Evolutionary conservation across 768 basidiomycete species (phyloP).

Genomic region (Mycena leptocephala): DNA sequence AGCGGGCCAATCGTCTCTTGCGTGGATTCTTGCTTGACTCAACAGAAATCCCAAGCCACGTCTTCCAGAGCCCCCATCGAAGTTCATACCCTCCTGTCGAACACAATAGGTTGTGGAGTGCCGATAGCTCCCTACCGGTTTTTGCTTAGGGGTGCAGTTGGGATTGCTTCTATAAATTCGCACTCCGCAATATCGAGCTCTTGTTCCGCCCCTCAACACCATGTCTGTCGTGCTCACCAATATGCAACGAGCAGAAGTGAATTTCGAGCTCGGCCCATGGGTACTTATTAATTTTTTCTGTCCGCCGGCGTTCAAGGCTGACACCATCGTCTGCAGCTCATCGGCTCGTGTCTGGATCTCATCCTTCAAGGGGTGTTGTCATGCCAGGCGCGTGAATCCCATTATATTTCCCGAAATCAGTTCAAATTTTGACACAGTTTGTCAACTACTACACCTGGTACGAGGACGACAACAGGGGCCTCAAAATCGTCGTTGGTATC

Average conservation of each 20-base stretch:
- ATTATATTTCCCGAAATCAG: neutral
- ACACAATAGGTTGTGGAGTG: no score
- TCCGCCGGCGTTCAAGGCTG: neutral
- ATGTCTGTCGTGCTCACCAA: conserved; percentile 26
- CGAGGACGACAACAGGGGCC: neutral
- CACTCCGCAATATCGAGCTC: no score
- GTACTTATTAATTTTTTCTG: conserved; percentile 27
- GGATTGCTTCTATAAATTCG: no score
- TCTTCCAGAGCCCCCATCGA: no score
- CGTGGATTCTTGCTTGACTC: no score
- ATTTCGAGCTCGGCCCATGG: conserved; percentile 52
- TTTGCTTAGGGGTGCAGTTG: no score
- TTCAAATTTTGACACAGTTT: neutral
- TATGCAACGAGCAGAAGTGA: conserved; percentile 40
- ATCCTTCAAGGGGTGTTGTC: conserved; percentile 50
- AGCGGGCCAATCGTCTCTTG: no score
- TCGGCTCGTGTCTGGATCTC: conserved; percentile 47
- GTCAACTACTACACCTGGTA: conserved; percentile 7
- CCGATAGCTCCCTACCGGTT: no score
- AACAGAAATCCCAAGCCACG: no score
- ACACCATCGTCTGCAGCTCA: conserved; percentile 35
- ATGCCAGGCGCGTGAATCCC: conserved; percentile 47
- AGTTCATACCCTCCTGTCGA: no score
- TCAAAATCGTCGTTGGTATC: neutral
- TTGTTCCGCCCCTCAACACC: neutral